These are phyloP conservation scores for Coniella lustricola DNA, from an alignment of 2,329 filamentous ascomycete genomes.

Conservation along the genomic window DNA sequence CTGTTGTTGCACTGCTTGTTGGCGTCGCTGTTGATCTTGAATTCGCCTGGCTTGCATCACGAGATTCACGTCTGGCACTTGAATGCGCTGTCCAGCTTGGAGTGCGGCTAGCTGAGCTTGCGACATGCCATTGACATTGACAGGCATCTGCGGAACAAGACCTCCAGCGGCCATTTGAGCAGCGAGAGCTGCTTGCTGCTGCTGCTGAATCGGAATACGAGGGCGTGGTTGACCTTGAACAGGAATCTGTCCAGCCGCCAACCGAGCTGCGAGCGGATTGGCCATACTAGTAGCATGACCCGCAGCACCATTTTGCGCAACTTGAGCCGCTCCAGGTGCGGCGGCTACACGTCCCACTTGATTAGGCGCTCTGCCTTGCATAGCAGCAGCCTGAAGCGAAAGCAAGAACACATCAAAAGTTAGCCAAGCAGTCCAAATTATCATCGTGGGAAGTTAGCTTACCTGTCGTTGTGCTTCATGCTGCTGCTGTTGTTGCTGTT, in stretches of 20 bases:
- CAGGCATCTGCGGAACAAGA: conserved; percentile 48
- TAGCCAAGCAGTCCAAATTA: conserved; percentile 26
- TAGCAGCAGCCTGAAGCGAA: conserved; percentile 20
- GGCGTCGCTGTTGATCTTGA: conserved; percentile 52
- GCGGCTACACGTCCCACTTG: conserved; percentile 39
- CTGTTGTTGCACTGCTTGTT: conserved; percentile 13
- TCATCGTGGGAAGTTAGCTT: conserved; percentile 28
- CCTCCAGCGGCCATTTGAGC: conserved; percentile 37
- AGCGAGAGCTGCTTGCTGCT: conserved; percentile 32
- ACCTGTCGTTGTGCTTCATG: conserved; percentile 54
- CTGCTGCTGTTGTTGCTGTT: conserved; percentile 52
- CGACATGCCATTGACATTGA: conserved; percentile 45
- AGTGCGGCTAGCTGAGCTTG: conserved; percentile 63
- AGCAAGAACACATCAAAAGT: not conserved
- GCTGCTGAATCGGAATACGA: conserved; percentile 45
- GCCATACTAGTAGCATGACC: conserved; percentile 19
- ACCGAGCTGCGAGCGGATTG: conserved; percentile 18
- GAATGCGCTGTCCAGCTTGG: conserved; percentile 54
- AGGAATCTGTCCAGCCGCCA: conserved; percentile 33
- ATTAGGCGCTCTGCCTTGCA: conserved; percentile 40
- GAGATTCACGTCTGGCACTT: conserved; percentile 46
- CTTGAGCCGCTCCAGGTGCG: conserved; percentile 30
- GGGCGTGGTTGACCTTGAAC: conserved; percentile 40
- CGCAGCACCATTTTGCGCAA: conserved; percentile 28
- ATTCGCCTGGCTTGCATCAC: conserved; percentile 60